Percentiles rank a stretch among this genome's conserved stretches.
Conservation (phyloP, 768 basidiomycete genomes). For the Suillus tomentosus region DNA sequence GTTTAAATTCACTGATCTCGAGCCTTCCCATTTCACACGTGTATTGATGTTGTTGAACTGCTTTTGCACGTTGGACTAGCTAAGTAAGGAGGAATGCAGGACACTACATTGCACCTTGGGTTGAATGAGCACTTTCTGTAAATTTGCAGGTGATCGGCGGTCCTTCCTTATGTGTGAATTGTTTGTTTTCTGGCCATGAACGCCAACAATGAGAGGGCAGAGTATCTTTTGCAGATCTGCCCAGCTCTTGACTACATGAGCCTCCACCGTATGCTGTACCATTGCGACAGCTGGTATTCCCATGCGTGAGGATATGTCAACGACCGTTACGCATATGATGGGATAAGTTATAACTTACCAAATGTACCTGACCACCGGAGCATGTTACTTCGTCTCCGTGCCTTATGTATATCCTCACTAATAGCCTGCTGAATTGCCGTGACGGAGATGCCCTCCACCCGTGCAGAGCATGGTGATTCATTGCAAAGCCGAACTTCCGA, state of each 20-base stretch:
- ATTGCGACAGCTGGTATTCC: background rate
- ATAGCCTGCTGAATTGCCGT: background rate
- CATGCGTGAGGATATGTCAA: background rate
- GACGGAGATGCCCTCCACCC: background rate
- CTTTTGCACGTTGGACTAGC: background rate
- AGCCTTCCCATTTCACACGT: background rate
- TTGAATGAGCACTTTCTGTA: background rate
- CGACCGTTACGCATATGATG: background rate
- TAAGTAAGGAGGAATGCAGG: background rate
- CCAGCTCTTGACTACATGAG: background rate
- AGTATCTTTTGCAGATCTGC: background rate
- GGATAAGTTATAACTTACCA: background rate
- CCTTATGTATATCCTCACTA: background rate
- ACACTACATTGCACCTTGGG: too few relatives aligned
- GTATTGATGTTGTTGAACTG: background rate
- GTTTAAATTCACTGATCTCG: background rate
- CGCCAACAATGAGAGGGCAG: background rate
- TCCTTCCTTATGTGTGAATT: too few relatives aligned
- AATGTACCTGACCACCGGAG: background rate
- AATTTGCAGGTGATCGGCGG: too few relatives aligned
- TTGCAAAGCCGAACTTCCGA: constrained; percentile 43
- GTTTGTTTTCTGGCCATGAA: background rate
- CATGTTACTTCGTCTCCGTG: background rate
- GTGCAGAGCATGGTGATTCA: background rate
- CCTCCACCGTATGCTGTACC: background rate